Base-by-base conservation (phyloP, 441 rosid genomes). In the Mallotus japonicus region DNA sequence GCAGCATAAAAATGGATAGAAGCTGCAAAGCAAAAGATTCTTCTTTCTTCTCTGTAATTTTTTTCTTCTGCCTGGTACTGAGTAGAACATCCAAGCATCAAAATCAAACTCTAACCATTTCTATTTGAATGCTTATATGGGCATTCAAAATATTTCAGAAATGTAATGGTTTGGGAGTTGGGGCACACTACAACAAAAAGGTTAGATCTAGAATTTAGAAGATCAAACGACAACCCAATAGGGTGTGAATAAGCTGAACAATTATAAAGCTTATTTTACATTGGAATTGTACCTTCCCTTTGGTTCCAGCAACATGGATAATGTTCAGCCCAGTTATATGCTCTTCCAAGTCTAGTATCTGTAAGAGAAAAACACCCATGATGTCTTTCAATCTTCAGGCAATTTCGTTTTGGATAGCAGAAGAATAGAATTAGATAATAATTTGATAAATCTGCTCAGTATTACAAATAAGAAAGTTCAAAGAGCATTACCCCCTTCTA, bases 301-400 rank as follows among this genome's bases (percentile, higher is more conserved):
- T 91, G 5, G 98, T 93, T 76, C 98, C 98, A 63, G 96, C 94
- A 62, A 93, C 92, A 83, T 93, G 98, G 78, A 93, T 89, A 80
- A 93, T 82, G 75, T 85, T 90, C 53, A 89, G 83, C 65, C 70
- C 72, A 55, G 54, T 62, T 49, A 84, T 64, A 32, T 69, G 76
- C 34, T 85, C 85, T 80, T 87, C 89, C 83, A 87, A 76, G 65
- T 80, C 86, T 11, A 87, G 78, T 58, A 87, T 84, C 89, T 87
- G 75, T 16, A 4, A 24, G 6, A 74, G 63, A 61, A 70, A 50
- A 44, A 47, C 32, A 59, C 20, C n/a, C 53, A 67, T 22, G 32
- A 17, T 32, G 53, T n/a, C 16, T 62, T 69, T 70, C 67, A 70
- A 76, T 24, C 46, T 56, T 68, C 50, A 61, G 2, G 40, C 62